These are phyloP conservation scores for Suhomyces maxii DNA, from an alignment of 1,139 yeast genomes.

Conservation along the genomic window DNA sequence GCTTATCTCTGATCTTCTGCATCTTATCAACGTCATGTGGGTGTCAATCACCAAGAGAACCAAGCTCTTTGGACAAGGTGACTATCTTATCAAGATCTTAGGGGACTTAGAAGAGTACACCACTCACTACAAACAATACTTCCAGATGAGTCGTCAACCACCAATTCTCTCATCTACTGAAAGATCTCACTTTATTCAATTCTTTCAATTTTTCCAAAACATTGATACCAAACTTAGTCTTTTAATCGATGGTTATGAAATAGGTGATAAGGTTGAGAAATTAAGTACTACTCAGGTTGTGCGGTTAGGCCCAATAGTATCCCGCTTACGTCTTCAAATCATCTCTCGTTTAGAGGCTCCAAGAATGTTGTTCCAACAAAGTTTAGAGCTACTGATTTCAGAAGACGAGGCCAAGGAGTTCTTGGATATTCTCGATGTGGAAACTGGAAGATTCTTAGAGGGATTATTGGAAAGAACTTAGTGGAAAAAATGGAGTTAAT, in stretches of 20 bases:
- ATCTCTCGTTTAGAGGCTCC: conserved; percentile 14
- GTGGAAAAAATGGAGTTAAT: background rate
- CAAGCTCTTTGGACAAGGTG: conserved; percentile 54
- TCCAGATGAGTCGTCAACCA: conserved; percentile 6
- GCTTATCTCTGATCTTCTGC: conserved; percentile 17
- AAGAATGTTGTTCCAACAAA: conserved; percentile 10
- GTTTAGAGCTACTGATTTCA: background rate
- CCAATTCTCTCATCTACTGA: conserved; percentile 13
- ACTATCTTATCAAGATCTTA: conserved; percentile 59
- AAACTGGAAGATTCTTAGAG: conserved; percentile 41
- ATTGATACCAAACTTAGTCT: conserved; percentile 44
- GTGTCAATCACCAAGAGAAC: conserved; percentile 20
- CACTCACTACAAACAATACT: conserved; percentile 36
- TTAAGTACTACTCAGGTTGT: conserved; percentile 47
- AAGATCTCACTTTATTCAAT: conserved; percentile 20
- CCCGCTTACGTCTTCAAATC: conserved; percentile 40
- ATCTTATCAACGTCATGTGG: conserved; percentile 19
- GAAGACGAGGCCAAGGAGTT: conserved; percentile 14
- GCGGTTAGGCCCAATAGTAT: conserved; percentile 46
- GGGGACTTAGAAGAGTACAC: conserved; percentile 69
- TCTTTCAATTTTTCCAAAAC: conserved; percentile 42
- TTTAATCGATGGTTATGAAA: conserved; percentile 39
- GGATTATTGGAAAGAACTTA: conserved; percentile 35
- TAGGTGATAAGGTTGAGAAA: conserved; percentile 5
- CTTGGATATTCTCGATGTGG: conserved; percentile 32